Evolutionary conservation across 1,284 basidiomycete genomes (phyloP), one percentile per base, ranked within the genome.

Genomic region (Ceraceosorus guamensis): DNA sequence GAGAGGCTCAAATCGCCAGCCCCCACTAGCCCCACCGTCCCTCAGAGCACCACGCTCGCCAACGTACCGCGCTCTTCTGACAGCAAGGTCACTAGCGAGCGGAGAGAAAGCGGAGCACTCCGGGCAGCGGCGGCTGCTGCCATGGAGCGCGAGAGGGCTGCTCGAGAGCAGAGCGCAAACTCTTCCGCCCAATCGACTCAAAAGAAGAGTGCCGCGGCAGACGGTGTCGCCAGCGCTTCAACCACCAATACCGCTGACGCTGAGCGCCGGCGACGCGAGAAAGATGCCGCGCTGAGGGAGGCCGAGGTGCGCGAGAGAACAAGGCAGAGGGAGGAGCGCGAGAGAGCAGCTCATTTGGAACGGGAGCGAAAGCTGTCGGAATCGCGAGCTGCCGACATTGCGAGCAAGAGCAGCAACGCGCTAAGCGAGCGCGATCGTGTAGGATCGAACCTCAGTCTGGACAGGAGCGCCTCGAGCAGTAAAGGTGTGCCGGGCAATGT

Each of bases 1-100:
- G 55, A 52, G 6, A 62, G 59, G 16, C 56, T 67, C 0, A 13
- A 55, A 57, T n/a, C 57, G 56, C 5, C 62, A 59, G 5, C 60
- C 62, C 43, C 60, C 62, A n/a, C n/a, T n/a, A n/a, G n/a, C n/a
- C n/a, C n/a, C n/a, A n/a, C n/a, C n/a, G n/a, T n/a, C n/a, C n/a
- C n/a, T n/a, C n/a, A n/a, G n/a, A n/a, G n/a, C 57, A 43, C 0
- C 51, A 61, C 3, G 59, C 61, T 13, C 61, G 64, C 11, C 11
- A 47, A 47, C 10, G 46, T 47, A 24, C 11, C 10, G 8, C 11
- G 46, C 14, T 11, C 46, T 11, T 47, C 46, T 13, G 46, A 47
- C 14, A 13, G n/a, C n/a, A n/a, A n/a, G n/a, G n/a, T n/a, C n/a
- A n/a, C 46, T 13, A 47, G 24, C 14, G 18, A 18, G 8, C 46